Evolutionary conservation across 495 filamentous ascomycete genomes (phyloP), one percentile per base, ranked within the genome.

Genomic region (Hypoxylon lenormandii): DNA sequence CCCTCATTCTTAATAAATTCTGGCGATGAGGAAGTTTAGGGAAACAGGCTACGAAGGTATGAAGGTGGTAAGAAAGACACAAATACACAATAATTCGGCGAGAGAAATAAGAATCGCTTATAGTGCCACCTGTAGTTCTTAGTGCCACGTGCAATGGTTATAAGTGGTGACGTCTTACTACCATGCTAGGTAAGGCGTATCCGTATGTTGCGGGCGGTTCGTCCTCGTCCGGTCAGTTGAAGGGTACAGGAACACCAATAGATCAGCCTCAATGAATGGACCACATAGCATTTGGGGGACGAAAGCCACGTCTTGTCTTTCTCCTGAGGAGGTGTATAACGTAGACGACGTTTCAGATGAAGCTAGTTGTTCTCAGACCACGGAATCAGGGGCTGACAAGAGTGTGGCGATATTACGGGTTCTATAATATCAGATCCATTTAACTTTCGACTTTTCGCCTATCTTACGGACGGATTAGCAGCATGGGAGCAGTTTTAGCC

Each of bases 291-390:
- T 42, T 33, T 36, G 3, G 15, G 33, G 21, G 22, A 30, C 13
- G 23, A 38, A 1, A 56, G 21, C 13, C n/a, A 11, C 30, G 3
- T 30, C 19, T 51, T 48, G 0, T 8, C 15, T 33, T 48, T 13
- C 16, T 1, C 10, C 15, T 16, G 26, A 7, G 37, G 37, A 40
- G 45, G 53, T 37, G 36, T 64, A 48, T 59, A 38, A 54, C 55
- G 48, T 48, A 54, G 49, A 43, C 18, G 19, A 26, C 18, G 59
- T 69, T 64, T 69, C 59, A 63, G 5, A 18, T 3, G 23, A 40
- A 66, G 50, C 15, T 47, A 61, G 38, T 56, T 57, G 22, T 15
- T 37, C 18, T 42, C 26, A 10, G 11, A 37, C 8, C 50, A 19
- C 13, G 49, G 22, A 56, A 60, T 53, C 60, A n/a, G 60, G 59